Evolutionary conservation across 345 rosid species (phyloP), one percentile per base, ranked within the genome.

Genomic region (Bruguiera sexangula): DNA sequence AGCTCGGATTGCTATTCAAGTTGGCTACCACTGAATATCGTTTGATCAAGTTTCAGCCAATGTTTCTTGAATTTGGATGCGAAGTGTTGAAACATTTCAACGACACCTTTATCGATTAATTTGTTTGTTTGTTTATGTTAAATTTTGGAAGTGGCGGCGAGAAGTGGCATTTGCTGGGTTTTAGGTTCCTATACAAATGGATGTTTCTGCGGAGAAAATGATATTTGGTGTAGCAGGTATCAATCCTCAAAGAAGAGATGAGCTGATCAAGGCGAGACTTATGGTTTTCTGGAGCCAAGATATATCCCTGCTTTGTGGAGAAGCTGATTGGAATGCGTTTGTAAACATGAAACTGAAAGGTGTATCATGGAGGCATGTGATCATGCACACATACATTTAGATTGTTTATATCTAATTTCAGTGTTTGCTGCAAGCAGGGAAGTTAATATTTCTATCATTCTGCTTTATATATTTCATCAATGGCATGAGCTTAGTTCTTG

Each of bases 91-190:
- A 54, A 54, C 10, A 4, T 24, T 54, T 54, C 4, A 54, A 2
- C 20, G 26, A 54, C 43, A 37, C 11, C 9, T 37, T 8, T 37
- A n/a, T 18, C 2, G 1, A 19, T 53, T 24, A 2, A n/a, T 54
- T 54, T 54, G 4, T 54, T 54, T 54, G 27, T 54, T 20, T 29
- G 65, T 69, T 30, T 72, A 62, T 39, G 32, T 43, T 76, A 0
- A 4, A 20, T 54, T 54, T 54, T 21, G 58, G 66, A 85, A 88
- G 96, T 95, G 99, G 97, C 86, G 93, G 74, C 90, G 96, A 71
- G 99, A 95, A 70, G 93, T 95, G 57, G 99, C 99, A 29, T 95
- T 90, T 81, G 93, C 97, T 2, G 99, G 99, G 57, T 95, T 92
- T 67, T 97, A 95, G 8, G 93, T 92, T 71, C 91, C 99, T 9